Percentiles rank a stretch among this genome's conserved stretches.
Conservation (phyloP, 495 filamentous ascomycete genomes). For the Articulospora tetracladia region DNA sequence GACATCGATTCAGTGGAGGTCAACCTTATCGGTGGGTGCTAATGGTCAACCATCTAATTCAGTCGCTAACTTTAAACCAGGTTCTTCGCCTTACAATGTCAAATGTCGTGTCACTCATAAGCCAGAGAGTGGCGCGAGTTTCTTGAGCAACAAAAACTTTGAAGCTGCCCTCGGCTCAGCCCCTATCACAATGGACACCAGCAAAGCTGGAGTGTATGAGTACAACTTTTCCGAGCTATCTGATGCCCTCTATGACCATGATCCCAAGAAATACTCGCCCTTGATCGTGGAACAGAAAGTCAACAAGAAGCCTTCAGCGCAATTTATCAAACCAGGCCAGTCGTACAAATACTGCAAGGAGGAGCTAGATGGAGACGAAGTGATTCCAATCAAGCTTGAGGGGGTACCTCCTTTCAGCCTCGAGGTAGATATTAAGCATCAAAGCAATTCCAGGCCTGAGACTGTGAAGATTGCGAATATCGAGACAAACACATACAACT, state of each 20-base stretch:
- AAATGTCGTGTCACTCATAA: conserved; percentile 76
- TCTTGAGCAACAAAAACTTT: conserved; percentile 59
- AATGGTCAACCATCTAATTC: neutral
- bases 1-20: conserved; percentile 87
- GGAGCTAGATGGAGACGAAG: conserved; percentile 74
- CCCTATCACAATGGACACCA: conserved; percentile 79
- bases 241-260: conserved; percentile 79
- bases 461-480: conserved; percentile 75
- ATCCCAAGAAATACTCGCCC: conserved; percentile 53
- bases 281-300: conserved; percentile 78
- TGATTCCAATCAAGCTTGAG: conserved; percentile 77
- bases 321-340: conserved; percentile 82
- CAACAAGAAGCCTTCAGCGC: conserved; percentile 71
- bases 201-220: conserved; percentile 72
- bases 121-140: conserved; percentile 55
- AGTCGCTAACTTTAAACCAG: conserved; percentile 30
- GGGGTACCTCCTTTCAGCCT: conserved; percentile 86
- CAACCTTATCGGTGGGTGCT: conserved; percentile 60
- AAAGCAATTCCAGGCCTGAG: conserved; percentile 73
- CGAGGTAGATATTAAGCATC: conserved; percentile 89
- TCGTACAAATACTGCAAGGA: conserved; percentile 92
- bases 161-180: conserved; percentile 67
- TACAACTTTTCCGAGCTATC: conserved; percentile 80
- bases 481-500: conserved; percentile 64
- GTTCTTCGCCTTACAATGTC: conserved; percentile 76